Conservation (phyloP, 148 eudicot genomes). For the Rheum nobile region DNA sequence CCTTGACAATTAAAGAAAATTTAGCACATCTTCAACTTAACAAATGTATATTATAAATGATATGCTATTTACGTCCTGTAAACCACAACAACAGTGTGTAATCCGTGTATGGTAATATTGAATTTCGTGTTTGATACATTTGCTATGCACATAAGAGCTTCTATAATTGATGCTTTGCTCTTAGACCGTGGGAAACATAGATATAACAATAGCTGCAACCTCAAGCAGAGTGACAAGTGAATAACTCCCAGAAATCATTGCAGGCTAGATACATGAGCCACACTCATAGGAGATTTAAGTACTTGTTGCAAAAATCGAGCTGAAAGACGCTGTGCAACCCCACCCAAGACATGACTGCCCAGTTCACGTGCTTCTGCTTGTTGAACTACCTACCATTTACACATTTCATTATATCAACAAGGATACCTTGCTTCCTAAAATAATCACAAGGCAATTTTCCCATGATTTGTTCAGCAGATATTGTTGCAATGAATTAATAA, state of each 20-base stretch:
- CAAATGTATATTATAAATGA: too few species aligned
- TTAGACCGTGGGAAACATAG: neutral
- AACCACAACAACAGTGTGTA: too few species aligned
- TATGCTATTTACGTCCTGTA: too few species aligned
- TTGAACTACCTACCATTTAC: conserved; percentile 53
- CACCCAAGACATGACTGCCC: conserved; percentile 79
- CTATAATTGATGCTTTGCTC: neutral
- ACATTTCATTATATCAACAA: too few species aligned
- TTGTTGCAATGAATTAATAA: neutral
- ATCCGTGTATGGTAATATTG: too few species aligned
- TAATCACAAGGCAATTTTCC: too few species aligned
- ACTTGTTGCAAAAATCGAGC: conserved; percentile 91
- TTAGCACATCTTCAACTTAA: too few species aligned
- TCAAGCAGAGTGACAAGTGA: too few species aligned
- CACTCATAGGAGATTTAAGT: conserved; percentile 44
- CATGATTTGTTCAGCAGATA: neutral
- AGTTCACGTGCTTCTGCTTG: conserved; percentile 79
- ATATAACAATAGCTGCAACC: too few species aligned
- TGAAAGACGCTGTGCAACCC: conserved; percentile 87
- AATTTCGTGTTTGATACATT: too few species aligned
- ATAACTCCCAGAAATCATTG: neutral
- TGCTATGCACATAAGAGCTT: neutral
- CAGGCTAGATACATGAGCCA: conserved; percentile 14
- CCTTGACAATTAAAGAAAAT: too few species aligned
- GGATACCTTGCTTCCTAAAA: neutral